Conservation (phyloP, 768 basidiomycete genomes). For the Lactarius deliciosus region DNA sequence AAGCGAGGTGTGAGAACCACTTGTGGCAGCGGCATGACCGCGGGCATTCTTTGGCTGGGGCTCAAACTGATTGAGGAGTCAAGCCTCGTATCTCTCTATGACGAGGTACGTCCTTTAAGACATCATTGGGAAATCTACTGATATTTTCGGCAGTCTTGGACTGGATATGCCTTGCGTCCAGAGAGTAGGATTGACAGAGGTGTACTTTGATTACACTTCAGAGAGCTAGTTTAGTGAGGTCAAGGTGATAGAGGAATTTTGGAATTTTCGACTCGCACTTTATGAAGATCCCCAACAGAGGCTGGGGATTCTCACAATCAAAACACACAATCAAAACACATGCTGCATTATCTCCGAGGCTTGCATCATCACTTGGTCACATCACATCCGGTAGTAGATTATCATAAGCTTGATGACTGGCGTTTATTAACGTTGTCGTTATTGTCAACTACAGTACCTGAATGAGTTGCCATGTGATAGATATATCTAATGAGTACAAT, state of each 20-base stretch:
- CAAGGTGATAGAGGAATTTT: not conserved
- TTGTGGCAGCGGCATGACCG: conserved; percentile 99
- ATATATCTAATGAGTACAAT: conserved; percentile 14
- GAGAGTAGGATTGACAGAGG: conserved; percentile 70
- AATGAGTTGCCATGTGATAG: conserved; percentile 10
- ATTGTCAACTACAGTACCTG: not conserved
- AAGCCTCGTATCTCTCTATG: conserved; percentile 69
- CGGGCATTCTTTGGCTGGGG: conserved; percentile 91
- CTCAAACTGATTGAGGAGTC: conserved; percentile 66
- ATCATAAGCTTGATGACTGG: not conserved
- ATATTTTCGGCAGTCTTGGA: conserved; percentile 73
- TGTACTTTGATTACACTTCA: not conserved
- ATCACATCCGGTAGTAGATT: not conserved
- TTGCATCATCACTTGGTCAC: not conserved
- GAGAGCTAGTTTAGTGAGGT: not conserved
- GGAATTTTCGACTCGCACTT: not conserved
- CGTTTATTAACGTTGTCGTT: not conserved
- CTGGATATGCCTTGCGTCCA: conserved; percentile 80
- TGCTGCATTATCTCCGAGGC: not conserved
- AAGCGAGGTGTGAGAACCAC: conserved; percentile 63
- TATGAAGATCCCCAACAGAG: not conserved
- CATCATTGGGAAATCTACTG: not conserved
- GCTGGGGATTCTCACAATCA: not conserved
- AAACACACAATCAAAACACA: not conserved
- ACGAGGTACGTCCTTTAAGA: conserved; percentile 65